A percentile compares a stretch with the other conserved stretches of the same genome.
These are phyloP conservation scores for Rutstroemia sp. DNA, from an alignment of 2,329 filamentous ascomycete genomes.

Conservation along the genomic window DNA sequence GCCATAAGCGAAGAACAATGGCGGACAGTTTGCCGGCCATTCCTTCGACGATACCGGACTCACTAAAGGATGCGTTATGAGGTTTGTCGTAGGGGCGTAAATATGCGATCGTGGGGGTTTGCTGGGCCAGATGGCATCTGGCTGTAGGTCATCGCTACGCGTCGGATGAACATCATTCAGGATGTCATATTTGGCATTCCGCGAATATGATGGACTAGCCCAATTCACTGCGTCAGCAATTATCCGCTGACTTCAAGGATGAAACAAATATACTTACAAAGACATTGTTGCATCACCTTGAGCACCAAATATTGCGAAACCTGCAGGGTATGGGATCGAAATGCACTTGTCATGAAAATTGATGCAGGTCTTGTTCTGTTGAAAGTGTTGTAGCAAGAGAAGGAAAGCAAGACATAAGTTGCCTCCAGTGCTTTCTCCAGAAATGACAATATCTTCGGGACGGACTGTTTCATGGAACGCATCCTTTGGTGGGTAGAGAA, in stretches of 20 bases:
- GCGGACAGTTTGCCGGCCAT: not conserved
- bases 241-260: rapidly evolving
- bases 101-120: not conserved
- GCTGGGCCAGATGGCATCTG: not conserved
- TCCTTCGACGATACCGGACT: not conserved
- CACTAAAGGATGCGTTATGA: not conserved
- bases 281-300: not conserved
- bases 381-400: not conserved
- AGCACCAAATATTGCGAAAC: not conserved
- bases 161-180: not conserved
- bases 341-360: not conserved
- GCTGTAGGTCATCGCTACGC: not conserved
- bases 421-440: not conserved
- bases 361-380: not conserved
- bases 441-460: not conserved
- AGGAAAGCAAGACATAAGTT: not conserved
- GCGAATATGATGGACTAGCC: not conserved
- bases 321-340: not conserved
- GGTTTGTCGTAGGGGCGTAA: not conserved
- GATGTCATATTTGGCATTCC: not conserved
- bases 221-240: not conserved
- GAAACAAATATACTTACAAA: not conserved
- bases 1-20: constrained; percentile 2
- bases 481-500: not conserved
- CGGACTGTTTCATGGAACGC: not conserved